These are phyloP conservation scores for Chlorella sp. DNA, from an alignment of 139 green algal species.

Conservation along the genomic window DNA sequence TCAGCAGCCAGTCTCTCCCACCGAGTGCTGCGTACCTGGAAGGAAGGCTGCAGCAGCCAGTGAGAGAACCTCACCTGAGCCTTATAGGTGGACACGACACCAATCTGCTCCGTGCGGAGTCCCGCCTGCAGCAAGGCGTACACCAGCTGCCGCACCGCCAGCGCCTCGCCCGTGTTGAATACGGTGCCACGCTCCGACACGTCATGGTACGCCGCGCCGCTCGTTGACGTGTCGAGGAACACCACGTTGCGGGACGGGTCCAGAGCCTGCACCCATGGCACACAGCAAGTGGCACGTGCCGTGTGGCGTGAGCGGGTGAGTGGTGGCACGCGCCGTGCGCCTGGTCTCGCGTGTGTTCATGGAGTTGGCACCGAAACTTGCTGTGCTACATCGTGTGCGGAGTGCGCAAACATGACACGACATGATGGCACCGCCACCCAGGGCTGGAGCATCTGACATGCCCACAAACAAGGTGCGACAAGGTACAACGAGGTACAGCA, in stretches of 20 bases:
- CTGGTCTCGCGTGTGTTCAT: too few relatives aligned
- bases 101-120: constrained; percentile 42
- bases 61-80: constrained; percentile 41
- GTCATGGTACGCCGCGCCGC: background rate
- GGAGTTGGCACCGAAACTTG: too few relatives aligned
- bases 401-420: too few relatives aligned
- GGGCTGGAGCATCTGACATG: too few relatives aligned
- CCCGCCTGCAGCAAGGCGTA: constrained; percentile 42
- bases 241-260: constrained; percentile 54
- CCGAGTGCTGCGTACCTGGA: background rate
- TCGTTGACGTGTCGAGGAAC: constrained; percentile 75
- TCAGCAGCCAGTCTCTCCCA: background rate
- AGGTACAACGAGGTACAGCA: too few relatives aligned
- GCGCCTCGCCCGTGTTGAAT: constrained; percentile 60
- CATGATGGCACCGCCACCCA: too few relatives aligned
- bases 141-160: constrained; percentile 45
- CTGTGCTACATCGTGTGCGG: too few relatives aligned
- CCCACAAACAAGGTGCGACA: too few relatives aligned
- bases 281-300: too few relatives aligned
- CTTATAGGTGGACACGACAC: constrained; percentile 80
- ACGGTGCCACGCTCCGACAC: constrained; percentile 27
- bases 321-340: too few relatives aligned
- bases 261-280: constrained; percentile 41
- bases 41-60: background rate
- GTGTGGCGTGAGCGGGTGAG: too few relatives aligned